Evolutionary conservation across 1,284 basidiomycete species (phyloP).

Genomic region (Laetiporus sulphureus): DNA sequence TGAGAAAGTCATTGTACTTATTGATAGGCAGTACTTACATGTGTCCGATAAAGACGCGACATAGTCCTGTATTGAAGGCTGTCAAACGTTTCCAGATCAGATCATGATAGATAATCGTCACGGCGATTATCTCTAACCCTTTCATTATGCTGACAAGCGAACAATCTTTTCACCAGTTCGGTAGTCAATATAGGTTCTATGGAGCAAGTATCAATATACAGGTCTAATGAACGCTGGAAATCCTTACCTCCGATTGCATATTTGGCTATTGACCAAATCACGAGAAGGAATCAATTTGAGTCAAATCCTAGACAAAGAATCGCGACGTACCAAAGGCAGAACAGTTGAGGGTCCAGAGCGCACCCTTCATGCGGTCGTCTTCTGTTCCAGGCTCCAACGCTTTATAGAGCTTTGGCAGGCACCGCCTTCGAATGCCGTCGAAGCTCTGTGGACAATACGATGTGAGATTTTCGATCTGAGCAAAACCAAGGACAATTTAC

Average conservation of each 20-base stretch:
- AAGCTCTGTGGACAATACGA: slow-evolving; percentile 43
- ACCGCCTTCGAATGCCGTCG: slow-evolving; percentile 68
- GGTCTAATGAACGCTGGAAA: no score
- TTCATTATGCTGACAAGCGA: slow-evolving; percentile 63
- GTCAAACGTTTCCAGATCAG: slow-evolving; percentile 3
- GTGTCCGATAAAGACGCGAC: slow-evolving; percentile 57
- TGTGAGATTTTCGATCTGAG: neutral
- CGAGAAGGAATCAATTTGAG: no score
- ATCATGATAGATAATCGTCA: slow-evolving; percentile 1
- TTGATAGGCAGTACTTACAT: slow-evolving; percentile 32
- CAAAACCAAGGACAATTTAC: slow-evolving; percentile 28
- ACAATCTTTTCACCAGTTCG: slow-evolving; percentile 43
- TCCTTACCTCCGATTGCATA: slow-evolving; percentile 54
- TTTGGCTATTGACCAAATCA: slow-evolving; percentile 38
- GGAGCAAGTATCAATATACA: neutral
- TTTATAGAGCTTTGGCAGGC: slow-evolving; percentile 61
- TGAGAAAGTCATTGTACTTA: slow-evolving; percentile 4
- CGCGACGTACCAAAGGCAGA: slow-evolving; percentile 44
- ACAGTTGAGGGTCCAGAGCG: slow-evolving; percentile 77
- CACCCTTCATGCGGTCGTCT: slow-evolving; percentile 90
- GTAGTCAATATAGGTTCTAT: slow-evolving; percentile 42
- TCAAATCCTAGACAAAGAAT: no score
- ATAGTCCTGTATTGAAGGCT: slow-evolving; percentile 66
- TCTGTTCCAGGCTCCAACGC: slow-evolving; percentile 70
- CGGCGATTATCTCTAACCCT: slow-evolving; percentile 35